Evolutionary conservation across 139 green algal species (phyloP), one percentile per base, ranked within the genome.

Genomic region (Picochlorum sp.): DNA sequence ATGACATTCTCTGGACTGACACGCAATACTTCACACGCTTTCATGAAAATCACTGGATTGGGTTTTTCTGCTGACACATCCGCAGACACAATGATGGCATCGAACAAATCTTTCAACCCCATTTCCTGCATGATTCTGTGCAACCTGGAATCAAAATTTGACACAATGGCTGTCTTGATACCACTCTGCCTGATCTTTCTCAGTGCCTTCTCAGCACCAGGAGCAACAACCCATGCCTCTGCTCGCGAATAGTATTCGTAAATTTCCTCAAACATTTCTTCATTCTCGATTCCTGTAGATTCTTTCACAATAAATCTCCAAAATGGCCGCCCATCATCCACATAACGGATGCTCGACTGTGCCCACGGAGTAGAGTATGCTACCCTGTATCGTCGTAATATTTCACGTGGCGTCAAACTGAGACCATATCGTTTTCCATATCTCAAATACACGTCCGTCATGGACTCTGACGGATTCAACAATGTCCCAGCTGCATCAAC

Each of bases 131-230:
- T 66, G n/a, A 96, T 74, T n/a, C 75, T 80, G 14, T 80, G 72
- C 66, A 96, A 74, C 10, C 90, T 81, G 18, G 85, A 92, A 79
- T 96, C 90, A 74, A 96, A 96, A 69, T 96, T 96, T 51, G 64
- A 83, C 32, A 96, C 86, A 10, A 96, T 75, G 1, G 79, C 82
- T 20, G 84, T 65, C 60, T 81, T 79, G 7, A 92, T 57, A 10
- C 84, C 21, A 15, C n/a, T 21, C n/a, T 15, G n/a, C 18, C 32
- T 20, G 15, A 96, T 73, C 23, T 68, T 68, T 4, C 52, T 58
- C 18, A 96, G 74, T 3, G 78, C 73, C 7, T 65, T 66, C 2
- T 68, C 61, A 4, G 86, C 84, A 23, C 83, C 86, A 23, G 73
- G 60, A 13, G 69, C 28, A 0, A 85, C 56, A 14, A 21, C 30